These are phyloP conservation scores for Phytophthora pisi DNA, from an alignment of 352 stramenopile species.

Conservation along the genomic window DNA sequence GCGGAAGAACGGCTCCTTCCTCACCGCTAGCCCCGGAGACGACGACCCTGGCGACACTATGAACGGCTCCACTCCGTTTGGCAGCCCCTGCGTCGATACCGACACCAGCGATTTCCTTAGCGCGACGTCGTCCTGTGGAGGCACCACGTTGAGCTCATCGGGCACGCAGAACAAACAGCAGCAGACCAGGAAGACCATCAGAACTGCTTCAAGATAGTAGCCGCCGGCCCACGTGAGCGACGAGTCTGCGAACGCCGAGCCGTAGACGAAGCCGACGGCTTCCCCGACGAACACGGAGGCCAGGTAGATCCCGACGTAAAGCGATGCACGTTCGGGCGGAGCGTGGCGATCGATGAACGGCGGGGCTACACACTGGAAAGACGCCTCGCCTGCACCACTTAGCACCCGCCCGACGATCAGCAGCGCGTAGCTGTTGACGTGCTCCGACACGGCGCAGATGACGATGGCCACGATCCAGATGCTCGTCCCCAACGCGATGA, in stretches of 20 bases:
- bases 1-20: slow-evolving; percentile 30
- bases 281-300: slow-evolving; percentile 79
- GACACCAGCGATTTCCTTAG: slow-evolving; percentile 16
- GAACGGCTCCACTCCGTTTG: slow-evolving; percentile 5
- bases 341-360: slow-evolving; percentile 89
- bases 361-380: slow-evolving; percentile 83
- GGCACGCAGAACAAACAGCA: slow-evolving; percentile 52
- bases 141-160: slow-evolving; percentile 37
- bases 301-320: slow-evolving; percentile 90
- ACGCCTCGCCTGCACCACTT: slow-evolving; percentile 78
- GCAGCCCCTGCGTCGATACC: slow-evolving; percentile 13
- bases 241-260: slow-evolving; percentile 49
- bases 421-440: slow-evolving; percentile 66
- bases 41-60: slow-evolving; percentile 1
- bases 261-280: slow-evolving; percentile 79
- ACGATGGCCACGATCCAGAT: slow-evolving; percentile 80
- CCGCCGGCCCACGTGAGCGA: slow-evolving; percentile 61
- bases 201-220: slow-evolving; percentile 78
- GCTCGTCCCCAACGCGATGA: slow-evolving; percentile 73
- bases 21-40: slow-evolving; percentile 15
- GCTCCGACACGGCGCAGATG: slow-evolving; percentile 58
- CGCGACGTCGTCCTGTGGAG: slow-evolving; percentile 25
- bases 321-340: slow-evolving; percentile 43
- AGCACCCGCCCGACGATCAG: slow-evolving; percentile 78
- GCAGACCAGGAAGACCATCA: slow-evolving; percentile 68